Evolutionary conservation across 176 grass and related monocot genomes (phyloP).

Genomic region (Oryza meyeriana): DNA sequence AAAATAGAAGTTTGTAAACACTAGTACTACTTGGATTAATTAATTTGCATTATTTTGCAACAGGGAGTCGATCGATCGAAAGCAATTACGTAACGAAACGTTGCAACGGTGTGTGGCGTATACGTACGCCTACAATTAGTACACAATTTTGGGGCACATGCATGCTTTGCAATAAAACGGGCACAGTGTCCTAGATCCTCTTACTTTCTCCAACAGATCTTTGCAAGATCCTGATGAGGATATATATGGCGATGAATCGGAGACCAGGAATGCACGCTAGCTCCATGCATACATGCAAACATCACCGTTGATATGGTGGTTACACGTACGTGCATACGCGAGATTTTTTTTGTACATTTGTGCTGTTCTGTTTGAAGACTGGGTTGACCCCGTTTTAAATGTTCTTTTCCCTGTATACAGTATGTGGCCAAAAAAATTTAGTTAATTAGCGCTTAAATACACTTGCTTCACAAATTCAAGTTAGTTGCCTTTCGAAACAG

Average conservation of each 20-base stretch:
- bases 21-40: neutral
- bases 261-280: neutral
- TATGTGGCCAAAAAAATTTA: too few species aligned
- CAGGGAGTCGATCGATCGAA: neutral
- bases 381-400: neutral
- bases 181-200: slow-evolving; percentile 5
- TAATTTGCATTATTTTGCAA: neutral
- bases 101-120: neutral
- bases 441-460: too few species aligned
- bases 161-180: neutral
- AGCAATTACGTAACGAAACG: neutral
- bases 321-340: neutral
- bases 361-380: neutral
- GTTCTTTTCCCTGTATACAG: too few species aligned
- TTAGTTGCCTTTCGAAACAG: too few species aligned
- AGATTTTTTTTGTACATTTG: too few species aligned
- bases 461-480: too few species aligned
- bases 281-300: neutral
- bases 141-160: neutral
- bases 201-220: slow-evolving; percentile 5
- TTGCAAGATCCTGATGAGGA: slow-evolving; percentile 27
- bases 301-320: neutral
- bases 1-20: neutral
- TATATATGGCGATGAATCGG: slow-evolving; percentile 2
- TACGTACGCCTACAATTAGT: neutral